phyloP scores from a whole-genome alignment of 1,139 yeast species.

The Debaryomycetaceae sp. region DNA sequence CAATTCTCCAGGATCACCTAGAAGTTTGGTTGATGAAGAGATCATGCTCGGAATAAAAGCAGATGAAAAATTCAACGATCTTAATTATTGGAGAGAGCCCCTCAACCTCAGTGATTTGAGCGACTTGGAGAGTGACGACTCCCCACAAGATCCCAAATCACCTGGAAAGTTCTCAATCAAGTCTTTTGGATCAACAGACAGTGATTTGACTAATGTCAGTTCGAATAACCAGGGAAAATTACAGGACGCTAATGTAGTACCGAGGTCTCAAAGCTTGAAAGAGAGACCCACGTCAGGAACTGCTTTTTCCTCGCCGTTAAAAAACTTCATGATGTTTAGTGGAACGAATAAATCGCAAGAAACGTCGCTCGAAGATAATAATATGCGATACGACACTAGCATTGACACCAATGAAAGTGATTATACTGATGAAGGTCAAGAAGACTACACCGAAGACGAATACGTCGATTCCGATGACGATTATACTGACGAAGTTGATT shows the following conservation, averaged over 20 bases:
- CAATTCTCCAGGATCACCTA: slow-evolving; percentile 20
- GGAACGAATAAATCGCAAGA: slow-evolving; percentile 7
- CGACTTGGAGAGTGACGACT: slow-evolving; percentile 36
- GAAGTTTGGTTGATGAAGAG: slow-evolving; percentile 20
- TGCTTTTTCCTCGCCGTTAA: slow-evolving; percentile 42
- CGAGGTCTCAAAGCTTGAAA: slow-evolving; percentile 7
- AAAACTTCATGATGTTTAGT: slow-evolving; percentile 40
- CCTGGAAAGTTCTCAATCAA: slow-evolving; percentile 15
- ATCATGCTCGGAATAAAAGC: slow-evolving; percentile 17
- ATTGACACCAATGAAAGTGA: slow-evolving; percentile 11
- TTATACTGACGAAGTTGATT: slow-evolving; percentile 19
- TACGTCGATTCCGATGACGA: slow-evolving; percentile 17
- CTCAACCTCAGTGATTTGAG: slow-evolving; percentile 60
- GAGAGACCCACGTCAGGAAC: slow-evolving; percentile 36
- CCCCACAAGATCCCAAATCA: slow-evolving; percentile 14
- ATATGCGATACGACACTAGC: slow-evolving; percentile 1
- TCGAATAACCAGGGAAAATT: neutral
- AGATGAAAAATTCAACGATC: slow-evolving; percentile 76
- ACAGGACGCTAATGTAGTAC: slow-evolving; percentile 1
- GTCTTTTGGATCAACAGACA: slow-evolving; percentile 7
- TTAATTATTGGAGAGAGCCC: slow-evolving; percentile 90
- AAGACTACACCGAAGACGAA: slow-evolving; percentile 14
- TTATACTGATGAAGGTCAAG: slow-evolving; percentile 11
- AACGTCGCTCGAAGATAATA: slow-evolving; percentile 1
- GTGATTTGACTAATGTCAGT: neutral